Percentiles rank a stretch among this genome's conserved stretches.
Conservation (phyloP, 495 filamentous ascomycete species). For the Parachaetomium inaequale region DNA sequence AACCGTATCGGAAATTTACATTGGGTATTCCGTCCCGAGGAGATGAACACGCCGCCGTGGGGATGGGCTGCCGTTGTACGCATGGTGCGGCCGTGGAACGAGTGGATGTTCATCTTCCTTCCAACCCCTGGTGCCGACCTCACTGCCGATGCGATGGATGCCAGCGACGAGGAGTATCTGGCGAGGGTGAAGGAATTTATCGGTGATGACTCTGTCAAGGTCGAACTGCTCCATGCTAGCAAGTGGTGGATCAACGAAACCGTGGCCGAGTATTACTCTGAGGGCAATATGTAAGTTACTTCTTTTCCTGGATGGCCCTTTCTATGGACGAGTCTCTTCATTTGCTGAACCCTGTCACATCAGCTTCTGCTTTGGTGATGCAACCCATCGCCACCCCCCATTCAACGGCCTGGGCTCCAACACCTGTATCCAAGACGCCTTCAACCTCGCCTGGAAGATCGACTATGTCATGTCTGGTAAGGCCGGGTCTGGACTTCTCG, state of each 20-base stretch:
- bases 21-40: slow-evolving; percentile 44
- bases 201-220: slow-evolving; percentile 44
- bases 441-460: slow-evolving; percentile 51
- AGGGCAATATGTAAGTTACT: slow-evolving; percentile 35
- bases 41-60: slow-evolving; percentile 33
- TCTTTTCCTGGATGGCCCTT: too few species aligned
- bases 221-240: slow-evolving; percentile 36
- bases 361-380: slow-evolving; percentile 47
- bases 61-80: slow-evolving; percentile 36
- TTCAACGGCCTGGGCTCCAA: slow-evolving; percentile 48
- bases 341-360: background rate
- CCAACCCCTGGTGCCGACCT: slow-evolving; percentile 32
- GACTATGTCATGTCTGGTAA: slow-evolving; percentile 38
- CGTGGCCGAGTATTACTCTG: slow-evolving; percentile 41
- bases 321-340: too few species aligned
- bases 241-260: slow-evolving; percentile 46
- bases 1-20: slow-evolving; percentile 54
- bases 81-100: slow-evolving; percentile 44
- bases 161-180: slow-evolving; percentile 37
- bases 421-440: slow-evolving; percentile 49
- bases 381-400: slow-evolving; percentile 47
- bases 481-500: slow-evolving; percentile 30
- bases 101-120: slow-evolving; percentile 48
- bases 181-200: slow-evolving; percentile 46
- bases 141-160: slow-evolving; percentile 31